phyloP scores from a whole-genome alignment of 2,329 filamentous ascomycete species.

The Trichoderma sp. region DNA sequence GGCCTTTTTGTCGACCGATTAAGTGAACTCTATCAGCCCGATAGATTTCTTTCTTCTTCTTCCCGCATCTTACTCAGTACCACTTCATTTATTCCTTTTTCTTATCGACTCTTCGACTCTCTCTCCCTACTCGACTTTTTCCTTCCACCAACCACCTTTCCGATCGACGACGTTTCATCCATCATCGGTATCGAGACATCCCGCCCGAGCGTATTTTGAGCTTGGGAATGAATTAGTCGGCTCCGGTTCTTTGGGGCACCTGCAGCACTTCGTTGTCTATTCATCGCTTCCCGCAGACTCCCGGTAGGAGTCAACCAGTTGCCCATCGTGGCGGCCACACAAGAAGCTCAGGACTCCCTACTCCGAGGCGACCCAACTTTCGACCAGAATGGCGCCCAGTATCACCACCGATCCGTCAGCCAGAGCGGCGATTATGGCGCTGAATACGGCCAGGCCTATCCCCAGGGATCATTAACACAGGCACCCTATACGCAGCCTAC shows the following conservation, averaged over 20 bases:
- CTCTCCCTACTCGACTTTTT: not conserved
- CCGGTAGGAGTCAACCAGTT: conserved; percentile 38
- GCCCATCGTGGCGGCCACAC: conserved; percentile 43
- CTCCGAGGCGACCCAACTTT: conserved; percentile 42
- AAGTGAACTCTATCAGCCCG: conserved; percentile 8
- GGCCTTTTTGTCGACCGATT: conserved; percentile 4
- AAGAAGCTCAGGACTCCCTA: conserved; percentile 45
- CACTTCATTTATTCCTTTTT: not conserved
- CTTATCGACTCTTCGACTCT: not conserved
- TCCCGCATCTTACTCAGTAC: not conserved
- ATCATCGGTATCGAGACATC: not conserved
- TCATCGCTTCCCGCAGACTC: conserved; percentile 33
- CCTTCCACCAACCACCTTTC: not conserved
- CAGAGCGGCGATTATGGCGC: conserved; percentile 33
- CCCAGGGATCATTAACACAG: conserved; percentile 34
- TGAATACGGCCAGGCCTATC: conserved; percentile 38
- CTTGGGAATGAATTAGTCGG: conserved; percentile 16
- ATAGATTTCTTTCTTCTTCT: conserved; percentile 8
- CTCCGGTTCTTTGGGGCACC: not conserved
- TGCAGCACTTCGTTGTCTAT: not conserved
- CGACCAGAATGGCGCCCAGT: conserved; percentile 35
- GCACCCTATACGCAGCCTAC: conserved; percentile 31
- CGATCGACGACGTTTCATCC: conserved; percentile 2
- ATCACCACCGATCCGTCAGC: conserved; percentile 29
- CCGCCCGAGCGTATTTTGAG: not conserved